A percentile compares a stretch with the other conserved stretches of the same genome.
phyloP scores from a whole-genome alignment of 2,329 filamentous ascomycete species.

The Sporothrix mexicana region DNA sequence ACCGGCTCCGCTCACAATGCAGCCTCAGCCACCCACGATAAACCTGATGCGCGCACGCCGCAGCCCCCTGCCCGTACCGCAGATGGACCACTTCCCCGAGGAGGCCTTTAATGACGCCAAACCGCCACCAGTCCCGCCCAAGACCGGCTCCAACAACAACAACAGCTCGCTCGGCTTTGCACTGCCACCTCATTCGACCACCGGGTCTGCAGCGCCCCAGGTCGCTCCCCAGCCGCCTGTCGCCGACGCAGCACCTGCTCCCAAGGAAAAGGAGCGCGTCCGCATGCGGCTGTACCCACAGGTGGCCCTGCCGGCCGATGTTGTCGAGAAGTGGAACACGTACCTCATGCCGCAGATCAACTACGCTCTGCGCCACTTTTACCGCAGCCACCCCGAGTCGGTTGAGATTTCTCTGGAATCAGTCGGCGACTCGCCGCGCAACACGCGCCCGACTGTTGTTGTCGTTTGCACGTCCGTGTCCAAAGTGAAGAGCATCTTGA shows the following conservation, averaged over 20 bases:
- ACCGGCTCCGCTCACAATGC: neutral
- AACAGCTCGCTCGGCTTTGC: neutral
- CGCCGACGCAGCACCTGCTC: neutral
- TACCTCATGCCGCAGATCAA: slow-evolving; percentile 76
- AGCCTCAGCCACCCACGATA: neutral
- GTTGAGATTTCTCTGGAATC: slow-evolving; percentile 79
- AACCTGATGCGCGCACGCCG: slow-evolving; percentile 14
- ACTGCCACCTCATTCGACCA: neutral
- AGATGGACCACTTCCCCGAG: slow-evolving; percentile 21
- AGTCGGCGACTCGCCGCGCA: slow-evolving; percentile 70
- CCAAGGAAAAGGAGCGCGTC: slow-evolving; percentile 32
- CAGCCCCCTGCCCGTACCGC: slow-evolving; percentile 18
- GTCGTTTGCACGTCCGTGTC: slow-evolving; percentile 77
- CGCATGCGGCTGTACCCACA: slow-evolving; percentile 55
- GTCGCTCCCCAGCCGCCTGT: neutral
- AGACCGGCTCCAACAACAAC: slow-evolving; percentile 31
- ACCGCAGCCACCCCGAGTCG: slow-evolving; percentile 75
- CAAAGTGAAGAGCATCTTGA: slow-evolving; percentile 74
- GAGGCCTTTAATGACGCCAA: slow-evolving; percentile 21
- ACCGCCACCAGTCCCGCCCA: slow-evolving; percentile 32
- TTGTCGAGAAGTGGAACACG: slow-evolving; percentile 74
- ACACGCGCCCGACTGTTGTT: slow-evolving; percentile 73
- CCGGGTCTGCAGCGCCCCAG: neutral
- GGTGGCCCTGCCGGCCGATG: slow-evolving; percentile 62
- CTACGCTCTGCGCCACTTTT: slow-evolving; percentile 70